Conservation (phyloP, 768 basidiomycete species). For the Tylopilus sp. region DNA sequence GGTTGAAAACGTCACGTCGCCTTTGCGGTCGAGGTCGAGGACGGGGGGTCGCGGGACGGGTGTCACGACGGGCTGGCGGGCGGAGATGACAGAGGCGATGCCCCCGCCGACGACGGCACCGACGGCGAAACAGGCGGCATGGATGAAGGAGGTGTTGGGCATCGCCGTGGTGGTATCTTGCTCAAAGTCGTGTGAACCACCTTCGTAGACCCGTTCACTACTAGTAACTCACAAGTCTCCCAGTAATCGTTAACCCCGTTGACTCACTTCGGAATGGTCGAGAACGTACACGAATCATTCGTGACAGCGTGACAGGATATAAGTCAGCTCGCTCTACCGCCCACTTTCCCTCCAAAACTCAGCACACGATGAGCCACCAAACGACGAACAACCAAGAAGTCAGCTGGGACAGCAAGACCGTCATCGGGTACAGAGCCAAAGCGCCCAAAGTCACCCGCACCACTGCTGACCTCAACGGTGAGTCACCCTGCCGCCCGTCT, state of each 20-base stretch:
- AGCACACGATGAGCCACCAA: constrained; percentile 35
- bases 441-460: constrained; percentile 63
- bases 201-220: no score
- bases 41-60: constrained; percentile 27
- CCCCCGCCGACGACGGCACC: constrained; percentile 82
- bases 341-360: no score
- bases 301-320: no score
- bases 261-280: no score
- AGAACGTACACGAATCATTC: no score
- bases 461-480: constrained; percentile 55
- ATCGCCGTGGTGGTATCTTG: constrained; percentile 12
- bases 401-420: constrained; percentile 71
- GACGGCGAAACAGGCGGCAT: constrained; percentile 75
- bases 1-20: constrained; percentile 41
- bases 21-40: constrained; percentile 44
- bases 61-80: constrained; percentile 21
- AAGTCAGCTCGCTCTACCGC: no score
- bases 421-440: constrained; percentile 68
- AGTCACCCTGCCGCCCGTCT: constrained; percentile 1
- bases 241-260: no score
- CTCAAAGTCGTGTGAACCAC: background rate
- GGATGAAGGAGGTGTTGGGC: constrained; percentile 49
- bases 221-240: no score
- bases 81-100: constrained; percentile 49
- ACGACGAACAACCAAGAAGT: no score